Conservation (phyloP, 805 yeast genomes). For the Wickerhamiella siamensis region DNA sequence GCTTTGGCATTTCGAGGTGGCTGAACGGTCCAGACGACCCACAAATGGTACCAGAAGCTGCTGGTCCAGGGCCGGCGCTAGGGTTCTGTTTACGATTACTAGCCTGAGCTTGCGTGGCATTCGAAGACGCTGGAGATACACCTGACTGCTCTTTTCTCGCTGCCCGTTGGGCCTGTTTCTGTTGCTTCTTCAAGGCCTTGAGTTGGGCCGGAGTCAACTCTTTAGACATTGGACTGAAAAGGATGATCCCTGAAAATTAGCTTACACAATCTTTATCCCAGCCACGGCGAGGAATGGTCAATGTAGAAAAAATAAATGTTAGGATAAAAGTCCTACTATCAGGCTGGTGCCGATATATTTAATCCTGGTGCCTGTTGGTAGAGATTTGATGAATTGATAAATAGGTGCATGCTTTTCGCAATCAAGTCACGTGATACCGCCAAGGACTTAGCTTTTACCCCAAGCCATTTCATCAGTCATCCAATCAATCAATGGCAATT, state of each 20-base stretch:
- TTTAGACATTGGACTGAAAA: not conserved
- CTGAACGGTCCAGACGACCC: slow-evolving; percentile 31
- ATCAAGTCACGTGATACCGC: too few species aligned
- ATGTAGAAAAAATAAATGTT: too few species aligned
- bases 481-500: slow-evolving; percentile 10
- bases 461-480: not conserved
- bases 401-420: too few species aligned
- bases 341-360: too few species aligned
- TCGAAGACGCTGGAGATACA: slow-evolving; percentile 9
- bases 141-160: slow-evolving; percentile 62
- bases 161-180: slow-evolving; percentile 85
- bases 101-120: slow-evolving; percentile 25
- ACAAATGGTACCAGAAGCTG: slow-evolving; percentile 25
- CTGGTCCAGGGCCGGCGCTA: slow-evolving; percentile 2
- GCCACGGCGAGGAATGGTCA: too few species aligned
- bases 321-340: too few species aligned
- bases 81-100: slow-evolving; percentile 3
- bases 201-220: slow-evolving; percentile 59
- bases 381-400: too few species aligned
- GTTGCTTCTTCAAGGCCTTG: slow-evolving; percentile 75
- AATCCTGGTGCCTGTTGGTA: too few species aligned
- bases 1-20: slow-evolving; percentile 26
- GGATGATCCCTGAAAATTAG: not conserved
- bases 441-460: too few species aligned
- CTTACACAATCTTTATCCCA: too few species aligned